These are phyloP conservation scores for Ogataea glucozyma DNA, from an alignment of 805 yeast genomes.

Conservation along the genomic window DNA sequence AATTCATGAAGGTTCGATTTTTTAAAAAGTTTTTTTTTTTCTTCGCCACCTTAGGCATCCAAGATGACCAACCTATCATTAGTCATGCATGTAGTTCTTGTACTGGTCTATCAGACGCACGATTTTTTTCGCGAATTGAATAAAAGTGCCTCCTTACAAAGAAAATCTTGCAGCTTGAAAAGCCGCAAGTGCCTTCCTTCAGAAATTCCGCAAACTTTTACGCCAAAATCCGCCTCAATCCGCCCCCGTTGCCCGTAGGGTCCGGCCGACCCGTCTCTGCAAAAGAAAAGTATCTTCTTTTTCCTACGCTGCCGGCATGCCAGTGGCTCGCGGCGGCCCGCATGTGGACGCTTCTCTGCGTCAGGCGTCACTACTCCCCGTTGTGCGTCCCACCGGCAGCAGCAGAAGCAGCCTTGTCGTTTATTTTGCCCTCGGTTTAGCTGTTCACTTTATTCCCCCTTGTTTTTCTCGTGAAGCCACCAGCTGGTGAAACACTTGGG, in stretches of 20 bases:
- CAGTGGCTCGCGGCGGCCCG: too few relatives aligned
- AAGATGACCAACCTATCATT: neutral
- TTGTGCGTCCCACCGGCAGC: neutral
- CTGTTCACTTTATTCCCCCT: conserved; percentile 3
- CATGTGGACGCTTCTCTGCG: too few relatives aligned
- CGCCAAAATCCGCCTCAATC: too few relatives aligned
- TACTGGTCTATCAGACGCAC: neutral
- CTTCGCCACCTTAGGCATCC: neutral
- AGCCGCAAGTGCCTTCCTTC: too few relatives aligned
- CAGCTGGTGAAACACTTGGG: conserved; percentile 6
- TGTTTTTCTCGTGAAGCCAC: conserved; percentile 8
- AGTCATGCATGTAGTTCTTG: neutral
- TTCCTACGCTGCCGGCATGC: too few relatives aligned
- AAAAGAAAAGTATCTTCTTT: conserved; percentile 3
- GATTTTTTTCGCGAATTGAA: neutral
- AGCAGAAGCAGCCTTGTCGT: conserved; percentile 1
- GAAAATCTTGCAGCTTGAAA: neutral
- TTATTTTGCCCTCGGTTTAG: neutral
- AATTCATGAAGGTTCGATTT: too few relatives aligned
- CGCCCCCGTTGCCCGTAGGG: too few relatives aligned
- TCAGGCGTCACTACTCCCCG: too few relatives aligned
- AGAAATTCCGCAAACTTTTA: too few relatives aligned
- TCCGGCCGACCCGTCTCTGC: too few relatives aligned
- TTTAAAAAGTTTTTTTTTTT: conserved; percentile 13
- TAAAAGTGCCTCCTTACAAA: neutral